Percentiles rank a stretch among this genome's conserved stretches.
Evolutionary conservation across 257 asterid genomes (phyloP).

Genomic region (Salvia hispanica): DNA sequence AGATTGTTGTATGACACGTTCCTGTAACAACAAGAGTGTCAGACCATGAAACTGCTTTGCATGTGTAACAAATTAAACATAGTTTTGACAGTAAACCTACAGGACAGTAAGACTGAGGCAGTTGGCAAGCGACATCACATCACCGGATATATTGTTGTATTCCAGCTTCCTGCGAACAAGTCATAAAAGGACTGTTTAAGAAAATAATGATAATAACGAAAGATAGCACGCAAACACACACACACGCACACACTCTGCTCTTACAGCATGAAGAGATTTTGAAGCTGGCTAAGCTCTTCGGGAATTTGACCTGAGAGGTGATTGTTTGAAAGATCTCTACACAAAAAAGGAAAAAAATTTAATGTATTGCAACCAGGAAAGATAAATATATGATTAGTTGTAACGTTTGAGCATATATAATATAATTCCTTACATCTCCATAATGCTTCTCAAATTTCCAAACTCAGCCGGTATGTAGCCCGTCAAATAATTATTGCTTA

Average conservation of each 20-base stretch:
- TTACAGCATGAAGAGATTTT: conserved; percentile 79
- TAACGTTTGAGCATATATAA: background rate
- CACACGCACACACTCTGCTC: conserved; percentile 20
- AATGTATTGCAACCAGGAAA: background rate
- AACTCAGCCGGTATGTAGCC: conserved; percentile 85
- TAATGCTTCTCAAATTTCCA: conserved; percentile 84
- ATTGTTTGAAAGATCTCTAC: conserved; percentile 87
- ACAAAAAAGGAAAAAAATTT: conserved; percentile 10
- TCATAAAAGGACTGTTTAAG: background rate
- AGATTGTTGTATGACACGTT: conserved; percentile 87
- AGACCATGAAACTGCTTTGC: background rate
- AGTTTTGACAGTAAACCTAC: conserved; percentile 48
- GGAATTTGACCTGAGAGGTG: conserved; percentile 84
- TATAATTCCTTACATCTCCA: conserved; percentile 72
- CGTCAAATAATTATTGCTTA: conserved; percentile 71
- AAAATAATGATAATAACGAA: background rate
- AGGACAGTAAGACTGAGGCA: conserved; percentile 74
- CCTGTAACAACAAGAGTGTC: conserved; percentile 41
- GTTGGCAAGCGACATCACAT: conserved; percentile 62
- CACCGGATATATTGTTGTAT: conserved; percentile 86
- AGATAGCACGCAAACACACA: background rate
- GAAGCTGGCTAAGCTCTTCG: conserved; percentile 85
- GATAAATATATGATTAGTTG: background rate
- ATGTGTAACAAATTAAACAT: background rate
- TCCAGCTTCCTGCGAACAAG: conserved; percentile 57